Conservation (phyloP, 768 basidiomycete species). For the Hirschioporus abietinus region DNA sequence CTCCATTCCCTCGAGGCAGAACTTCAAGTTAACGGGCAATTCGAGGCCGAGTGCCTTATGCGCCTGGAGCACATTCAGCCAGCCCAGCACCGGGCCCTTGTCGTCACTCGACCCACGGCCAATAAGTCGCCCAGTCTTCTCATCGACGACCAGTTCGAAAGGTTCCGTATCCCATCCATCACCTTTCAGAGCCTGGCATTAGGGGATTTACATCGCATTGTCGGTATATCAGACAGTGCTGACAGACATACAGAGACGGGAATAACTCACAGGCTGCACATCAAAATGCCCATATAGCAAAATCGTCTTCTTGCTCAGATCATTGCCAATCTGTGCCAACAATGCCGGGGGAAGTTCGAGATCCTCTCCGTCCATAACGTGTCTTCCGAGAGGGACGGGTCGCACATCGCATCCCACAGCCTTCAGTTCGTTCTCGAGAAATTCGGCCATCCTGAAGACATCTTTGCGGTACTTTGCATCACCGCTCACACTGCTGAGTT, state of each 20-base stretch:
- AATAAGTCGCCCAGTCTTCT: conserved; percentile 55
- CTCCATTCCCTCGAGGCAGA: conserved; percentile 98
- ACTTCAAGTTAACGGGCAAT: conserved; percentile 84
- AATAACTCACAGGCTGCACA: conserved; percentile 75
- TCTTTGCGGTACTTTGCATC: conserved; percentile 68
- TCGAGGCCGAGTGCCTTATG: conserved; percentile 60
- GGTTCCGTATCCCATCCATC: conserved; percentile 92
- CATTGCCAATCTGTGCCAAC: conserved; percentile 75
- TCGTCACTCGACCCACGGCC: conserved; percentile 89
- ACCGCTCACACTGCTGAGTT: conserved; percentile 50
- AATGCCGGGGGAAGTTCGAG: conserved; percentile 78
- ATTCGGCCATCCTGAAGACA: conserved; percentile 83
- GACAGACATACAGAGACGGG: neutral
- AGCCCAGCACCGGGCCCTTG: conserved; percentile 85
- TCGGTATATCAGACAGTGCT: neutral
- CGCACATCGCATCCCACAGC: conserved; percentile 75
- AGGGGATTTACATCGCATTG: too few relatives aligned
- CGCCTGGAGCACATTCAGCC: conserved; percentile 87
- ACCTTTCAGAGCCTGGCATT: conserved; percentile 30
- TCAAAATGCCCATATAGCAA: conserved; percentile 94
- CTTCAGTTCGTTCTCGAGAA: conserved; percentile 68
- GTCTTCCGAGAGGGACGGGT: conserved; percentile 71
- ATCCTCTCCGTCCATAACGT: conserved; percentile 64
- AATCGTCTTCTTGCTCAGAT: conserved; percentile 89
- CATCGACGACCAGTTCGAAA: conserved; percentile 59